phyloP scores from a whole-genome alignment of 345 rosid genomes.

The Populus euphratica region DNA sequence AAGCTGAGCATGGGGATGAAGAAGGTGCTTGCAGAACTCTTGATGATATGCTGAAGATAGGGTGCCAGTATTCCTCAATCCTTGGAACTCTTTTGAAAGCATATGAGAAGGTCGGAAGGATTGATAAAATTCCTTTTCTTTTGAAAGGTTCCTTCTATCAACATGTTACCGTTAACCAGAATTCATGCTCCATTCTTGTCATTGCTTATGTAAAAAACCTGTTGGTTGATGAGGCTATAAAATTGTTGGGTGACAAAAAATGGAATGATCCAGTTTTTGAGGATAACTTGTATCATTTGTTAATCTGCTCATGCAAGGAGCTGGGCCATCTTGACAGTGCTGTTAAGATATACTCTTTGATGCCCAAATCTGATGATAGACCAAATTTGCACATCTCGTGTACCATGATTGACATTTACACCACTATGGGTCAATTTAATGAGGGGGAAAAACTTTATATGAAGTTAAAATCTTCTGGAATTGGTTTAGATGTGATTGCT shows the following conservation, averaged over 20 bases:
- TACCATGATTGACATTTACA: conserved; percentile 76
- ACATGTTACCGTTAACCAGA: conserved; percentile 59
- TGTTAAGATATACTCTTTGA: conserved; percentile 53
- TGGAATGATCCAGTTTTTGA: conserved; percentile 82
- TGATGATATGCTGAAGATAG: conserved; percentile 64
- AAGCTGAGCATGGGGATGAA: conserved; percentile 65
- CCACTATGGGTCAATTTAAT: conserved; percentile 41
- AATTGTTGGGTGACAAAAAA: conserved; percentile 47
- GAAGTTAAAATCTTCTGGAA: conserved; percentile 60
- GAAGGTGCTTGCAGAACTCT: conserved; percentile 56
- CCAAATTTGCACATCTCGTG: conserved; percentile 67
- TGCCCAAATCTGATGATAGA: conserved; percentile 34
- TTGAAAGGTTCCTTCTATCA: conserved; percentile 59
- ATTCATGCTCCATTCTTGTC: conserved; percentile 74
- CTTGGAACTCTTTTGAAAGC: conserved; percentile 67
- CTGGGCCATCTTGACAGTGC: conserved; percentile 55
- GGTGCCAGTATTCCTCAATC: conserved; percentile 69
- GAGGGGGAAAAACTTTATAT: conserved; percentile 67
- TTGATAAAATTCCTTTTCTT: conserved; percentile 54
- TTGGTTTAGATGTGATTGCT: conserved; percentile 63
- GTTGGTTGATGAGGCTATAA: conserved; percentile 63
- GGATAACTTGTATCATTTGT: conserved; percentile 77
- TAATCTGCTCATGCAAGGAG: conserved; percentile 86
- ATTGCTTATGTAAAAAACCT: conserved; percentile 78
- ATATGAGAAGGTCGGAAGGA: conserved; percentile 64